Evolutionary conservation across 768 basidiomycete genomes (phyloP).

Genomic region (Russula sp.): DNA sequence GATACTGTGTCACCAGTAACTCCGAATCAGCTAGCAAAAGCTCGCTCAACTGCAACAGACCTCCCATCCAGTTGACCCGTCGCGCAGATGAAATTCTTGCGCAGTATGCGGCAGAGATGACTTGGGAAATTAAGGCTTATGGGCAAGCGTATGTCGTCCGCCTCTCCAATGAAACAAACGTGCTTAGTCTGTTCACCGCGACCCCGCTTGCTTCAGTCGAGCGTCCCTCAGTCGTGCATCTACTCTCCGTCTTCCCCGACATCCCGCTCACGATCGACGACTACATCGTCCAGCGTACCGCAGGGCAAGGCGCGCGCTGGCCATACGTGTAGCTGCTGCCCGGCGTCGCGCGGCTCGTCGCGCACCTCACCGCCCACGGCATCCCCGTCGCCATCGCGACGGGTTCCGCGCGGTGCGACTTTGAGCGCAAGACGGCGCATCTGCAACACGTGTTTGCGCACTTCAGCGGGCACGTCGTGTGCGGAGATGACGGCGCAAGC

Average conservation of each 20-base stretch:
- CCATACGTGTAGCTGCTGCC: slow-evolving; percentile 67
- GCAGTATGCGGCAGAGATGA: slow-evolving; percentile 69
- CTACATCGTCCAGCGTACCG: slow-evolving; percentile 52
- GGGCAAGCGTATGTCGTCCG: slow-evolving; percentile 60
- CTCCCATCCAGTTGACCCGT: slow-evolving; percentile 7
- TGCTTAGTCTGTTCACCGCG: not conserved
- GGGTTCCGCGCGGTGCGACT: slow-evolving; percentile 60
- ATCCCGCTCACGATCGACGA: slow-evolving; percentile 58
- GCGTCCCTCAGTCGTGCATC: slow-evolving; percentile 53
- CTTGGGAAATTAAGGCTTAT: slow-evolving; percentile 87
- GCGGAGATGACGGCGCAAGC: slow-evolving; percentile 56
- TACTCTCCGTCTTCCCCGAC: slow-evolving; percentile 74
- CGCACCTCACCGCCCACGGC: slow-evolving; percentile 57
- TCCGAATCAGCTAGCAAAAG: slow-evolving; percentile 25
- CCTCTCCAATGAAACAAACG: not conserved
- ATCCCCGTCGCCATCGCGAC: slow-evolving; percentile 83
- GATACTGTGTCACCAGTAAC: slow-evolving; percentile 54
- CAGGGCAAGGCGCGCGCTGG: slow-evolving; percentile 60
- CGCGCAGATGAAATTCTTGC: slow-evolving; percentile 62
- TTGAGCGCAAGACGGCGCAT: slow-evolving; percentile 60
- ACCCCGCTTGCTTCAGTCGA: slow-evolving; percentile 43
- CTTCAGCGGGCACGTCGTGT: slow-evolving; percentile 63
- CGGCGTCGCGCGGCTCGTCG: slow-evolving; percentile 59
- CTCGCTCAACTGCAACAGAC: not conserved
- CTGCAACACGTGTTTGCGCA: slow-evolving; percentile 50